Evolutionary conservation across 768 basidiomycete species (phyloP), one percentile per base, ranked within the genome.

Genomic region (Sistotremastrum niveocremeum): DNA sequence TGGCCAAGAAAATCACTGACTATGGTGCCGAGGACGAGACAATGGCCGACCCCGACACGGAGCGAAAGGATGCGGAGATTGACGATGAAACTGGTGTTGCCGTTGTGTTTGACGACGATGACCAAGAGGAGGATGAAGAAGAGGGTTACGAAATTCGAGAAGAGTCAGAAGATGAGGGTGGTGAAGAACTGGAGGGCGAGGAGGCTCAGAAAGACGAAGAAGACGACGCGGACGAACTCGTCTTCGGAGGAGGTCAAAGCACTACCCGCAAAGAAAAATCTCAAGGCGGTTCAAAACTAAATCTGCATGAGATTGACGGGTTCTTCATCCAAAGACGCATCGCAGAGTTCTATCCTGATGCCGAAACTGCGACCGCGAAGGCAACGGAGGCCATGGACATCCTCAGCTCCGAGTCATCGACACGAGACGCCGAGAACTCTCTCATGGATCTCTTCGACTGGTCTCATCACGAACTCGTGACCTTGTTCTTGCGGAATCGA

Each of bases 261-360:
- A 52, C 66, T 29, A 66, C 62, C 46, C 57, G 59, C 38, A 61
- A 65, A 33, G 62, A 66, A 20, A 72, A 71, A 44, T 71, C 72
- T 51, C 59, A 69, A 46, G 78, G 79, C 55, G 69, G 67, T 39
- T 80, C 86, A 62, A 79, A 81, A 54, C 86, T 88, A 54, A 66
- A 79, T 45, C 81, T 98, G 37, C 89, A 95, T 51, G 73, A 81
- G 43, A 81, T 99, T 56, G 94, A 99, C 60, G 94, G 78, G 30
- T 98, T 98, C 77, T 99, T 93, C 93, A 88, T 99, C 0, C 95
- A 99, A 58, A 82, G 93, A 1, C 84, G 94, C 49, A 81, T 98
- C 43, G 77, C 86, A 0, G 81, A 88, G 57, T 72, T 90, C 9
- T 97, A 95, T 57, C 75, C 93, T 4, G 95, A 99, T 59, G 87